phyloP scores from a whole-genome alignment of 495 filamentous ascomycete genomes.

The Oidiodendron maius region DNA sequence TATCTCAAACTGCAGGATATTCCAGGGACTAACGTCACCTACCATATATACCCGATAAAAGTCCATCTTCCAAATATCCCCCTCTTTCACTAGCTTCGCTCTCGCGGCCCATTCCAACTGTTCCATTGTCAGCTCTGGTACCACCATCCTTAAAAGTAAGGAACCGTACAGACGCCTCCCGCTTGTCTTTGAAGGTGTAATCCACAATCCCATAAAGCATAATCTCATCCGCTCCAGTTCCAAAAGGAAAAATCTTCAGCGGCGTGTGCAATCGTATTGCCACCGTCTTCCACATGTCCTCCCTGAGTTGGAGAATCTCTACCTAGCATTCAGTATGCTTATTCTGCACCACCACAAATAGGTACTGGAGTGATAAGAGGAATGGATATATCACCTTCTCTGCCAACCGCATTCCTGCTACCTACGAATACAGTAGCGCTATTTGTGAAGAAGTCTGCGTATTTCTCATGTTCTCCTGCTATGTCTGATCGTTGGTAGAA shows the following conservation, averaged over 20 bases:
- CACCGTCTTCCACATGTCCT: constrained; percentile 53
- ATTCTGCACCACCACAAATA: no score
- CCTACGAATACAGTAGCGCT: constrained; percentile 55
- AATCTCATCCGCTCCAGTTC: constrained; percentile 39
- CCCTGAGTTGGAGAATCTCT: constrained; percentile 51
- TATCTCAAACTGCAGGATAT: not conserved
- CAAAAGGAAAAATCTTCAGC: constrained; percentile 39
- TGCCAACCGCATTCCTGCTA: constrained; percentile 41
- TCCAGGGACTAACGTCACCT: constrained; percentile 15
- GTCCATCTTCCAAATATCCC: constrained; percentile 45
- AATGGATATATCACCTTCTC: constrained; percentile 33
- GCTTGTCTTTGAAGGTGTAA: constrained; percentile 47
- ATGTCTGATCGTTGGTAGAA: constrained; percentile 57
- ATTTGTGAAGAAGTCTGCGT: constrained; percentile 46
- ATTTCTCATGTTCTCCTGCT: constrained; percentile 48
- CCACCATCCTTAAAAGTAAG: not conserved
- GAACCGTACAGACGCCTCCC: constrained; percentile 26
- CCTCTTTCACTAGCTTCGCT: constrained; percentile 43
- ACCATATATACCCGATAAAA: constrained; percentile 67
- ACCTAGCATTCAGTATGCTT: no score
- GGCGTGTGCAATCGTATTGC: constrained; percentile 43
- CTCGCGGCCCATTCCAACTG: constrained; percentile 49
- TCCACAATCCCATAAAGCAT: constrained; percentile 57
- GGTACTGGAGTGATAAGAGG: no score
- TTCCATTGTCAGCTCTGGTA: not conserved